Evolutionary conservation across 352 stramenopile genomes (phyloP).

Genomic region (Plasmopara viticola): DNA sequence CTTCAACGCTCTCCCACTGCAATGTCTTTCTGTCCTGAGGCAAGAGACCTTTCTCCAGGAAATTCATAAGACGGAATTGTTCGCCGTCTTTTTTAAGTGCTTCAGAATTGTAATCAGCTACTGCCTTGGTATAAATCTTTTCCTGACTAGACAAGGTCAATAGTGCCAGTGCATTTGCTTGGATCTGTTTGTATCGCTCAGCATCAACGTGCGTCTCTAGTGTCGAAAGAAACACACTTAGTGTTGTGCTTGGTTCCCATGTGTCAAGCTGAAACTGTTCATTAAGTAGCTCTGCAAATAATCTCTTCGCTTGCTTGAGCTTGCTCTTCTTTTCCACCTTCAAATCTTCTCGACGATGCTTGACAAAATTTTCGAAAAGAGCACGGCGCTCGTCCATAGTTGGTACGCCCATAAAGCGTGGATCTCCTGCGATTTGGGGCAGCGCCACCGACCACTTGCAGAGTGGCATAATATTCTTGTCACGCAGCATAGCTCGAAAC

Average conservation of each 20-base stretch:
- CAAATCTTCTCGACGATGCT: constrained; percentile 64
- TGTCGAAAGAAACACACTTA: constrained; percentile 49
- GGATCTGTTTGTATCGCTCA: constrained; percentile 26
- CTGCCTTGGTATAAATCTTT: constrained; percentile 47
- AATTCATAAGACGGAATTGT: constrained; percentile 27
- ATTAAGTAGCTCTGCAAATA: constrained; percentile 35
- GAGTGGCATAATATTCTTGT: constrained; percentile 84
- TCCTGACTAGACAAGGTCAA: constrained; percentile 42
- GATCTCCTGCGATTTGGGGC: constrained; percentile 62
- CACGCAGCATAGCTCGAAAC: constrained; percentile 65
- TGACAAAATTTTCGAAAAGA: constrained; percentile 77
- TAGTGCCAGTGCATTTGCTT: constrained; percentile 32
- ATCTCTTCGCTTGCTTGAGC: constrained; percentile 52
- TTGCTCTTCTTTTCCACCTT: constrained; percentile 75
- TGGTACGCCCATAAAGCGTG: constrained; percentile 58
- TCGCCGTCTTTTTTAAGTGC: constrained; percentile 25
- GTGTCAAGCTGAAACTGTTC: constrained; percentile 38
- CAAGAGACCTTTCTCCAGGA: constrained; percentile 26
- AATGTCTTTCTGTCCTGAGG: constrained; percentile 6
- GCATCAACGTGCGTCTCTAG: constrained; percentile 35
- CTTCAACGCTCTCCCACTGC: constrained; percentile 19
- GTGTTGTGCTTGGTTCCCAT: constrained; percentile 42
- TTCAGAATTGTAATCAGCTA: constrained; percentile 32
- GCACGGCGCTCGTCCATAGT: constrained; percentile 76
- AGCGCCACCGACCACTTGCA: constrained; percentile 78